phyloP scores from a whole-genome alignment of 2,329 filamentous ascomycete species.

The Nannizzia gypsea region DNA sequence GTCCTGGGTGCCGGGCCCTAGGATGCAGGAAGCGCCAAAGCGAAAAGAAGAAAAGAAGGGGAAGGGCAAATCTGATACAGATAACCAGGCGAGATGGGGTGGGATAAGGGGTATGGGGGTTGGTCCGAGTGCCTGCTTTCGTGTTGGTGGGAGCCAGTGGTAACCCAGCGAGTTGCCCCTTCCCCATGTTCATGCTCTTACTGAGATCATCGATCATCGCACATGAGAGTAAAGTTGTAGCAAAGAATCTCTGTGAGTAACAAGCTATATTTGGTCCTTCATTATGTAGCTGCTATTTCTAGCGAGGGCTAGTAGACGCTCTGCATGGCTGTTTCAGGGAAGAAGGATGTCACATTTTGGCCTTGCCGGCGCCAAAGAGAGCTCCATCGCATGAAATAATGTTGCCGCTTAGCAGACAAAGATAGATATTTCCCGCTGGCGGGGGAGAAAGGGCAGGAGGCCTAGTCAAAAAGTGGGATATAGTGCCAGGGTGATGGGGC shows the following conservation, averaged over 20 bases:
- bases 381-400: constrained; percentile 6
- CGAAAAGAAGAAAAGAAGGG: neutral
- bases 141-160: neutral
- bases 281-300: neutral
- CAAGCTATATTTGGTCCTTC: neutral
- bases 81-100: neutral
- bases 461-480: neutral
- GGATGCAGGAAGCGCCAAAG: neutral
- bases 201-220: neutral
- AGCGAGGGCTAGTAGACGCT: neutral
- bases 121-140: neutral
- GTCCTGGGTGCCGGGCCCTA: neutral
- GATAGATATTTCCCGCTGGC: neutral
- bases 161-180: neutral
- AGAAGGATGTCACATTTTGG: neutral
- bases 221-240: neutral
- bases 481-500: neutral
- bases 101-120: neutral
- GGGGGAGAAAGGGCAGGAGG: neutral
- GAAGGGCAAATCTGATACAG: neutral
- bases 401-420: neutral
- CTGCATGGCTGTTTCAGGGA: neutral
- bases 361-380: constrained; percentile 1
- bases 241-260: too few species aligned
- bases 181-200: neutral